Base-by-base conservation (phyloP, 495 filamentous ascomycete genomes). In the Lasiosphaeriaceae sp. region DNA sequence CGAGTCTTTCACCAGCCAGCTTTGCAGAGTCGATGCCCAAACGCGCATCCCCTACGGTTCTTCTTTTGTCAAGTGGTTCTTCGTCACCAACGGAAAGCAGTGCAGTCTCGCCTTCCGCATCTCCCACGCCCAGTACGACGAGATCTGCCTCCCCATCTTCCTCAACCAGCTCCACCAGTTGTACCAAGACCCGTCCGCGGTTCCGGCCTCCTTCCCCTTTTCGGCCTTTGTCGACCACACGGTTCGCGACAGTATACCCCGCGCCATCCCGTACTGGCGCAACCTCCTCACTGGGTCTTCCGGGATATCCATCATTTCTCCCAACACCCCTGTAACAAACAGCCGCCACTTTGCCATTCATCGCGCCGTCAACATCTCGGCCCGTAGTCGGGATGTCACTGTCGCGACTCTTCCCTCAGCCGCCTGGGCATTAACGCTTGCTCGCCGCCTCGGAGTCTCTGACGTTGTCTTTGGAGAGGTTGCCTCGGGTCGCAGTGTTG, bases 111-210 rank as follows among this genome's bases (percentile, higher is more conserved):
- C 82, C 53, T 74, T 91, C 49, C 77, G 86, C 4, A 76, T 90
- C 5, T 89, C 86, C 0, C 88, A 91, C 65, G 85, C 88, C 0
- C 88, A 90, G 54, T 91, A 87, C 62, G 88, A 90, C 60, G 88
- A 85, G 35, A 78, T 89, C 1, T 89, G 81, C 61, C 75, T 91
- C 5, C 80, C 86, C 0, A 75, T 75, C 31, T 80, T 90, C 17
- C 76, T 89, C 51, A 77, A 41, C 34, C 70, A 78, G 55, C 67
- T 78, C 7, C 66, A 69, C 2, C 56, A 61, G 3, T 50, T 78
- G 1, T 77, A 76, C 50, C 50, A 69, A 11, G 70, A 61, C 35
- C 43, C 19, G 60, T 0, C n/a, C 0, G 12, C 56, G 11, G 52
- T 63, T 0, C 24, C 54, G 0, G 61, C 72, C 3, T 81, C 83